Percentiles rank a stretch among this genome's conserved stretches.
Conservation (phyloP, 768 basidiomycete genomes). For the Serpula lacrymans region DNA sequence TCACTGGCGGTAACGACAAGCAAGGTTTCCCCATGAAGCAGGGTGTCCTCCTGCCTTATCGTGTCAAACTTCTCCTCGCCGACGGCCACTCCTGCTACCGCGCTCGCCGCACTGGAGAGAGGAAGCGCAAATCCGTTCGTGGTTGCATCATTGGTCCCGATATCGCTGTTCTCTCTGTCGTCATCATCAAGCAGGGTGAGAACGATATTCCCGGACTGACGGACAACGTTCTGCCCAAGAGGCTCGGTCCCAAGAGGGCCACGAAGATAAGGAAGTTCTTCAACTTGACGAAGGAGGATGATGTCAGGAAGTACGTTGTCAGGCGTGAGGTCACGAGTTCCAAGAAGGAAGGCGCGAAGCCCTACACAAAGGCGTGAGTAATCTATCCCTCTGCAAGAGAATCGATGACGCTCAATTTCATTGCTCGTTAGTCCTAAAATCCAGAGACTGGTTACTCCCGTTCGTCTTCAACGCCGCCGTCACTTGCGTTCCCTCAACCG, state of each 20-base stretch:
- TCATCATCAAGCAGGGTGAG: slow-evolving; percentile 97
- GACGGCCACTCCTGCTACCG: slow-evolving; percentile 99
- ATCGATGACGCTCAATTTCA: slow-evolving; percentile 3
- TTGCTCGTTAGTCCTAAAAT: slow-evolving; percentile 75
- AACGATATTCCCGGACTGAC: slow-evolving; percentile 87
- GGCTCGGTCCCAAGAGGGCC: slow-evolving; percentile 95
- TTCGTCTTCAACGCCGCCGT: slow-evolving; percentile 94
- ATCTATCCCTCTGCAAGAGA: not conserved
- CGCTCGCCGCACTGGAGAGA: slow-evolving; percentile 86
- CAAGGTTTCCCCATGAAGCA: slow-evolving; percentile 99
- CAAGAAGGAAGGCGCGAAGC: slow-evolving; percentile 90
- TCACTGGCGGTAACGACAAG: slow-evolving; percentile 98
- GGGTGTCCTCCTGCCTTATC: slow-evolving; percentile 92
- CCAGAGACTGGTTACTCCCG: slow-evolving; percentile 92
- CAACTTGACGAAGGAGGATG: slow-evolving; percentile 96
- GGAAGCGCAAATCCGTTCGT: slow-evolving; percentile 98
- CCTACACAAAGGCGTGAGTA: slow-evolving; percentile 94
- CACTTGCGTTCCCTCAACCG: slow-evolving; percentile 87
- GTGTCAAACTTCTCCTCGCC: slow-evolving; percentile 89
- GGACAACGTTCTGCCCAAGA: slow-evolving; percentile 88
- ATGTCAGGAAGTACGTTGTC: slow-evolving; percentile 97
- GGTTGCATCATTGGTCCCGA: slow-evolving; percentile 98
- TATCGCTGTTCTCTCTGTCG: slow-evolving; percentile 89
- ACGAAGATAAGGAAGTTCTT: slow-evolving; percentile 98
- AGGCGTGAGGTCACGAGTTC: slow-evolving; percentile 83